These are phyloP conservation scores for Phytophthora kernoviae DNA, from an alignment of 352 stramenopile genomes.

Conservation along the genomic window DNA sequence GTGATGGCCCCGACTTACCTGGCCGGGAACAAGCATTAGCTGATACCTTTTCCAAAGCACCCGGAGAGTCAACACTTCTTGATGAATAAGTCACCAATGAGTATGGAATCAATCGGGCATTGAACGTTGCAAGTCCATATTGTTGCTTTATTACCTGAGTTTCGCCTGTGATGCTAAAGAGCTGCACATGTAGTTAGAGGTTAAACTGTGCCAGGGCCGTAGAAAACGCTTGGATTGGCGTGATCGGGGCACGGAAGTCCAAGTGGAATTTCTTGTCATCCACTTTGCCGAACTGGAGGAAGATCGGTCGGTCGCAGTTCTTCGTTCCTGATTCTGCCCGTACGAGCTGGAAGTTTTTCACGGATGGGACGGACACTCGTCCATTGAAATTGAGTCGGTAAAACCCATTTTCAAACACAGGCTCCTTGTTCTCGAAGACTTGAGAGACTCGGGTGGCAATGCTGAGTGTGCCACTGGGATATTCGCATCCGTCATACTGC, in stretches of 20 bases:
- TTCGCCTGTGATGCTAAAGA: not conserved
- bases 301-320: conserved; percentile 31
- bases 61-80: too few relatives aligned
- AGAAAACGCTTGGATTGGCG: conserved; percentile 75
- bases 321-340: conserved; percentile 6
- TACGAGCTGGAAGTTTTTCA: conserved; percentile 87
- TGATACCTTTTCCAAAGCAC: too few relatives aligned
- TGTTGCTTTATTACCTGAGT: not conserved
- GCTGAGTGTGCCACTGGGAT: conserved; percentile 30
- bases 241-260: conserved; percentile 75
- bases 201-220: conserved; percentile 75
- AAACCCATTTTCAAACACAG: conserved; percentile 77
- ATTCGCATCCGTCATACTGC: conserved; percentile 18
- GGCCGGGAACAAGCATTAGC: too few relatives aligned
- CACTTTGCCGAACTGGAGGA: conserved; percentile 82
- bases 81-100: too few relatives aligned
- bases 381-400: conserved; percentile 86
- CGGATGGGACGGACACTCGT: conserved; percentile 70
- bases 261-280: conserved; percentile 82
- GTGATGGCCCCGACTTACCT: too few relatives aligned
- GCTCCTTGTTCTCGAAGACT: conserved; percentile 76
- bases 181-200: conserved; percentile 30
- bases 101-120: too few relatives aligned
- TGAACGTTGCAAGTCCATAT: too few relatives aligned
- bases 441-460: conserved; percentile 26